phyloP scores from a whole-genome alignment of 2,329 filamentous ascomycete species.

The Emergomyces pasteurianus region DNA sequence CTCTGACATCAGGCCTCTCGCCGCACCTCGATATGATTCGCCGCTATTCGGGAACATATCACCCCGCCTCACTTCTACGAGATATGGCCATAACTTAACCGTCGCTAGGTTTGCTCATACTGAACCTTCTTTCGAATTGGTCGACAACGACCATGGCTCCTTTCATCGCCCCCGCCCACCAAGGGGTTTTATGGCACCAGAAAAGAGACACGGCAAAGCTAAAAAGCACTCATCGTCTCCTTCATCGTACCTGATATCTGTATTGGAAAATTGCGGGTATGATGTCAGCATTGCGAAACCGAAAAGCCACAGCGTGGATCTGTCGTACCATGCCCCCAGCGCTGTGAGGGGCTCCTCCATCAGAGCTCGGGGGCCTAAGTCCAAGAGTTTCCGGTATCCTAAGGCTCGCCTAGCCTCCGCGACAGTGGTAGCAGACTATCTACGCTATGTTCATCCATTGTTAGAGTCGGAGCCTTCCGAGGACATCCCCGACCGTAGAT shows the following conservation, averaged over 20 bases:
- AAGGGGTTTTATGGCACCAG: not conserved
- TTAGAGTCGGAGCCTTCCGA: conserved; percentile 7
- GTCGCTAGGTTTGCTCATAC: not conserved
- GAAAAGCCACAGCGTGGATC: conserved; percentile 1
- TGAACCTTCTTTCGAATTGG: not conserved
- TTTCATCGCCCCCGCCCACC: too few relatives aligned
- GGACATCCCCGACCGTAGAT: not conserved
- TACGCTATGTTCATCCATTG: conserved; percentile 23
- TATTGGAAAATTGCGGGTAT: conserved; percentile 4
- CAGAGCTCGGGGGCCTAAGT: not conserved
- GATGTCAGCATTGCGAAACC: conserved; percentile 2
- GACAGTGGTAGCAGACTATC: conserved; percentile 28
- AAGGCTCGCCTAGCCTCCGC: conserved; percentile 3
- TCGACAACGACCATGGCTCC: not conserved
- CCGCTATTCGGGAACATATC: not conserved
- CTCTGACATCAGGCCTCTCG: not conserved
- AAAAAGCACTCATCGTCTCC: not conserved
- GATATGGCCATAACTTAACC: not conserved
- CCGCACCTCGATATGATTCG: not conserved
- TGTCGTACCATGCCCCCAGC: conserved; percentile 4
- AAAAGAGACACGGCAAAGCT: not conserved
- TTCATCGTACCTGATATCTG: conserved; percentile 5
- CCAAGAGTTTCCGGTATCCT: not conserved
- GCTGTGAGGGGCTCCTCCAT: not conserved
- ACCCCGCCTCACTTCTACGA: not conserved